Evolutionary conservation across 2,329 filamentous ascomycete genomes (phyloP), one percentile per base, ranked within the genome.

Genomic region (Cercospora zeina): DNA sequence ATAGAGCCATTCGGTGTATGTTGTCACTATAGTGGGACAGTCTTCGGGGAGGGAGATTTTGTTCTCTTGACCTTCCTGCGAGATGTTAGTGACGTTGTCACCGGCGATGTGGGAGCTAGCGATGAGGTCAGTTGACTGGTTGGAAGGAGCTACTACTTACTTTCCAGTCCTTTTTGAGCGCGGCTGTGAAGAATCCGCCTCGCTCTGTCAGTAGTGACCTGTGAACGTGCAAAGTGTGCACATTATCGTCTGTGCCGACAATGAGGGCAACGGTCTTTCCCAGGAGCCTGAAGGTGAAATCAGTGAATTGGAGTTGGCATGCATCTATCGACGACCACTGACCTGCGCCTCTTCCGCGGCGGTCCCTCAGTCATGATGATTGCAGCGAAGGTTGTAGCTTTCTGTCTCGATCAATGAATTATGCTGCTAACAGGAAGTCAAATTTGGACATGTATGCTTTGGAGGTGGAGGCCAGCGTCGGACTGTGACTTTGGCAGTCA

Each of bases 91-190:
- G 8, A 8, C 21, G 1, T 13, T 1, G 7, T 27, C 13, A 7
- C 21, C 21, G 27, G 5, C 11, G 2, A 49, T 11, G 19, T n/a
- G 1, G 42, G 42, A 19, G 13, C 19, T 6, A 9, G 7, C 2
- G 24, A 24, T 49, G 42, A 3, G 21, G 11, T 30, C 6, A 21
- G 3, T 9, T 0, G 42, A 1, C 21, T 24, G 19, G 13, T 13
- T 24, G 39, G 7, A 6, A 9, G 10, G 39, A 21, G 10, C 39
- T 27, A 24, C 7, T 2, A 31, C 49, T 53, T 34, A 53, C 49
- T 34, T 53, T 58, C 60, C 60, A 59, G 13, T 33, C 30, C 27
- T n/a, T 30, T 24, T 51, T 34, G 16, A 62, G 50, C 4, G 55
- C 45, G 7, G 61, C 49, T 10, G 34, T 21, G 54, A 59, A 59